Conservation (phyloP, 179 eudicot genomes). For the Gypsophila paniculata region DNA sequence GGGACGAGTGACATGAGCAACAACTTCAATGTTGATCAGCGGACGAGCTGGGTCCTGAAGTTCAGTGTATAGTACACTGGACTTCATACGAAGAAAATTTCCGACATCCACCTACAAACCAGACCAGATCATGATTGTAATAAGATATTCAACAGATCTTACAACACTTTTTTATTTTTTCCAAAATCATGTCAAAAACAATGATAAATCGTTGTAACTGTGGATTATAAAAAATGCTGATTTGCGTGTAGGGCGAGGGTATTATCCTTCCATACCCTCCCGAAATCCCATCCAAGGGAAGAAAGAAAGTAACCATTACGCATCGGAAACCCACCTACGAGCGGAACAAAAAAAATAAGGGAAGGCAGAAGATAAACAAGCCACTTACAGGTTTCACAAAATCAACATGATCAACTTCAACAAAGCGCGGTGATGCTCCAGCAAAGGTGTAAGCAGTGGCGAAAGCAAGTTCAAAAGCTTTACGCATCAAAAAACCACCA, state of each 20-base stretch:
- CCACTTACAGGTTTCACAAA: slow-evolving; percentile 87
- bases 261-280: too few species aligned
- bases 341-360: neutral
- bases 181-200: neutral
- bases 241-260: too few species aligned
- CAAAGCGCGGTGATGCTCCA: slow-evolving; percentile 72
- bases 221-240: too few species aligned
- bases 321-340: neutral
- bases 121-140: neutral
- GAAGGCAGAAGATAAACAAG: neutral
- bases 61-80: slow-evolving; percentile 78
- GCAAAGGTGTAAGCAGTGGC: slow-evolving; percentile 89
- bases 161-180: neutral
- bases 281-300: too few species aligned
- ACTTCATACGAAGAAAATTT: slow-evolving; percentile 85
- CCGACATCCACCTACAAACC: slow-evolving; percentile 86
- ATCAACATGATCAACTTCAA: slow-evolving; percentile 96
- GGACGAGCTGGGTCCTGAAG: slow-evolving; percentile 61
- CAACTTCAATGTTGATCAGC: slow-evolving; percentile 80
- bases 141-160: neutral
- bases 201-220: too few species aligned
- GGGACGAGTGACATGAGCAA: slow-evolving; percentile 96
- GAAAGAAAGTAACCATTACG: too few species aligned
- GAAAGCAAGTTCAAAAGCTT: slow-evolving; percentile 90
- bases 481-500: slow-evolving; percentile 92